Conservation (phyloP, 1,139 yeast genomes). For the Yamadazyma sp. region DNA sequence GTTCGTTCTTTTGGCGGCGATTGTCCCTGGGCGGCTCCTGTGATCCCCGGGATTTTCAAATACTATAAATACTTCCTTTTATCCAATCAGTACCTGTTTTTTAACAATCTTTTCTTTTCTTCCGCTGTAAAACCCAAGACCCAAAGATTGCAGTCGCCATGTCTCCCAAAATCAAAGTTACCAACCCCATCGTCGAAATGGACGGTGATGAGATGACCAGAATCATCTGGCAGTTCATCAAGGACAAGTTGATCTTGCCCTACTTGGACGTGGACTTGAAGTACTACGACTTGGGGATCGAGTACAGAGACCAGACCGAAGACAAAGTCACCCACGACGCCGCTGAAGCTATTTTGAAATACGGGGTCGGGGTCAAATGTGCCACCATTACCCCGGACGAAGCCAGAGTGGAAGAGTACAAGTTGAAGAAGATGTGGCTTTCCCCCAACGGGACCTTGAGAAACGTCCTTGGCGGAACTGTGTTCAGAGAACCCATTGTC, state of each 20-base stretch:
- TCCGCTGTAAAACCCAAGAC: neutral
- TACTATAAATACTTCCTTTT: constrained; percentile 1
- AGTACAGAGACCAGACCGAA: constrained; percentile 68
- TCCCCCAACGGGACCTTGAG: constrained; percentile 86
- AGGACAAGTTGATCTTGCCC: constrained; percentile 67
- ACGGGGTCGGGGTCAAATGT: constrained; percentile 83
- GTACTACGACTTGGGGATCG: constrained; percentile 73
- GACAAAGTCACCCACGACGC: constrained; percentile 76
- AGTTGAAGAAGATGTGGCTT: constrained; percentile 79
- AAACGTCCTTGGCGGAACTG: constrained; percentile 80
- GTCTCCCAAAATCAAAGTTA: constrained; percentile 54
- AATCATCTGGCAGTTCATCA: constrained; percentile 78
- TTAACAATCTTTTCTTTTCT: neutral
- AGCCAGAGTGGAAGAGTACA: constrained; percentile 73
- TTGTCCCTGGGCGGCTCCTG: neutral
- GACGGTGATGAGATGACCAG: constrained; percentile 90
- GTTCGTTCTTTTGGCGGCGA: no score
- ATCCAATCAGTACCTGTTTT: constrained; percentile 4
- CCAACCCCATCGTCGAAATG: constrained; percentile 74
- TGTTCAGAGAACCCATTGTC: constrained; percentile 80
- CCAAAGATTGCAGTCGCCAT: neutral
- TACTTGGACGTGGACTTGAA: constrained; percentile 71
- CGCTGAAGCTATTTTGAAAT: constrained; percentile 70
- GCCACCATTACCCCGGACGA: constrained; percentile 89
- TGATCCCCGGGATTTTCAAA: neutral